These are phyloP conservation scores for Bjerkandera adusta DNA, from an alignment of 1,284 basidiomycete species.

Conservation along the genomic window DNA sequence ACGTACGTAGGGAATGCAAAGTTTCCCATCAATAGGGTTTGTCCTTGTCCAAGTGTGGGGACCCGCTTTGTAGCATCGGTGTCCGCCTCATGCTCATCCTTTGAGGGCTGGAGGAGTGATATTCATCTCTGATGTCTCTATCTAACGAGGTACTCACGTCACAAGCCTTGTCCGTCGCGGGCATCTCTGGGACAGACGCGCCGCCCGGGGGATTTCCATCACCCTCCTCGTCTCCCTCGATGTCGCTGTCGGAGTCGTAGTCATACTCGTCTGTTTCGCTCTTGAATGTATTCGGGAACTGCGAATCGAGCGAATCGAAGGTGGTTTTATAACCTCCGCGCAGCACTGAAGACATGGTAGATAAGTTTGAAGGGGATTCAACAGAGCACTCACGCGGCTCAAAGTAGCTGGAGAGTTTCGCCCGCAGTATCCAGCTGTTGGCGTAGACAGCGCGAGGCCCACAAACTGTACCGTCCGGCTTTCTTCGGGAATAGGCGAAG, in stretches of 20 bases:
- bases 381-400: slow-evolving; percentile 9
- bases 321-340: slow-evolving; percentile 13
- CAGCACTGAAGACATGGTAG: slow-evolving; percentile 15
- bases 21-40: slow-evolving; percentile 17
- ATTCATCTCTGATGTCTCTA: background rate
- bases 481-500: slow-evolving; percentile 15
- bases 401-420: slow-evolving; percentile 12
- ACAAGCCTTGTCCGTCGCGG: too few species aligned
- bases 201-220: background rate
- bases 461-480: slow-evolving; percentile 6
- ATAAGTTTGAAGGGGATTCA: background rate
- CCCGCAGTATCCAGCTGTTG: slow-evolving; percentile 14
- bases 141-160: too few species aligned
- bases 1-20: slow-evolving; percentile 21
- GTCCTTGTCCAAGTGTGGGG: background rate
- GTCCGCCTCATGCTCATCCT: too few species aligned
- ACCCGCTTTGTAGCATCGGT: too few species aligned
- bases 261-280: slow-evolving; percentile 1
- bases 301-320: slow-evolving; percentile 11
- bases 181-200: too few species aligned
- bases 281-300: background rate
- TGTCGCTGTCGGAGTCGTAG: slow-evolving; percentile 17
- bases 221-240: slow-evolving; percentile 8
- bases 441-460: slow-evolving; percentile 15
- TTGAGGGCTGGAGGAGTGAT: too few species aligned